Evolutionary conservation across 805 yeast genomes (phyloP), one percentile per base, ranked within the genome.

Genomic region (Saccharomycopsis olivae): DNA sequence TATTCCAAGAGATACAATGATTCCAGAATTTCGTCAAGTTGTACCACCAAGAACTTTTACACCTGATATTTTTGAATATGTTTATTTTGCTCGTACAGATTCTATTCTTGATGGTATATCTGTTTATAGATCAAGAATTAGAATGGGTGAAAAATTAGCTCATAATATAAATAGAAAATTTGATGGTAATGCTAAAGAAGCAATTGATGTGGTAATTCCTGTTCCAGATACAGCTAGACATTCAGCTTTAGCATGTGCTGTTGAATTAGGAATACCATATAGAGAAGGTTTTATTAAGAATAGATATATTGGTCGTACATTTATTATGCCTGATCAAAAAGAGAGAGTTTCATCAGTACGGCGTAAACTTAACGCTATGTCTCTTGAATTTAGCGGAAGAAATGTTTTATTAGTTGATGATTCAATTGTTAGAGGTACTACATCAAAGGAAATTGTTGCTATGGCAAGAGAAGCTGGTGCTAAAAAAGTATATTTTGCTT

Each of bases 401-500:
- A 78, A 77, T 47, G 97, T 92, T 17, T 66, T 92, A 48, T 70
- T 92, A 39, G 96, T 92, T 33, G 98, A 92, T 61, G 98, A 92
- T 61, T 86, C 96, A 20, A 89, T 92, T 49, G 98, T 92, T 8
- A 77, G 98, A 58, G 98, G 98, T 47, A 92, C 98, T 16, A 92
- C 98, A 2, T 87, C 96, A 5, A 82, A 75, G 58, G 98, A 92
- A 64, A 92, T 92, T 49, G 94, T 92, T 25, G 81, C 78, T 50
- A 92, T 92, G 98, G 98, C 98, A n/a, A 73, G 82, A 52, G 98
- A 92, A 60, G 95, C 97, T 4, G 98, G 98, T 43, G 98, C 98
- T 33, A 78, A 73, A 46, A 80, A 77, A 52, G 98, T 92, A n/a
- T 89, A 75, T 58, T 81, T 92, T 59, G 98, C 98, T 0, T 84